Conservation (phyloP, 1,284 basidiomycete genomes). For the Caloboletus firmus region DNA sequence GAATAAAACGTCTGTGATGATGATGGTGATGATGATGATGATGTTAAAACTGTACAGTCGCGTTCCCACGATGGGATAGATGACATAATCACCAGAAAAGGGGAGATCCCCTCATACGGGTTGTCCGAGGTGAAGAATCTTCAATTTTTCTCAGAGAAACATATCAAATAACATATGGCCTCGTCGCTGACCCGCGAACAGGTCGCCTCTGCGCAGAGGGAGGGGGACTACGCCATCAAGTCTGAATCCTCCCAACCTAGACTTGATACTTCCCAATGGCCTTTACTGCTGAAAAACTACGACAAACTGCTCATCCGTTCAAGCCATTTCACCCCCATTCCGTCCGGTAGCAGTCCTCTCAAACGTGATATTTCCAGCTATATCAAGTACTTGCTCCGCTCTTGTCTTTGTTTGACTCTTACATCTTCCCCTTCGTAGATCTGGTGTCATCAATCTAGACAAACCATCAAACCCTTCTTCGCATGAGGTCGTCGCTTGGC, state of each 20-base stretch:
- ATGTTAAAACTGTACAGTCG: constrained; percentile 45
- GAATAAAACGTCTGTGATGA: neutral
- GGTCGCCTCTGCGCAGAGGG: constrained; percentile 68
- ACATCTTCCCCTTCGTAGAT: constrained; percentile 47
- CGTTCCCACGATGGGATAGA: constrained; percentile 17
- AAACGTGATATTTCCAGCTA: constrained; percentile 92
- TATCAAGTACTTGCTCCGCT: constrained; percentile 65
- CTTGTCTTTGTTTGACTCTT: constrained; percentile 8
- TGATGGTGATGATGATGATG: constrained; percentile 3
- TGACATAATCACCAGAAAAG: constrained; percentile 21
- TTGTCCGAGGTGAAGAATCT: neutral
- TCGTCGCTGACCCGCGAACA: constrained; percentile 59
- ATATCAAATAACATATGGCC: constrained; percentile 26
- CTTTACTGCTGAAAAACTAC: constrained; percentile 97
- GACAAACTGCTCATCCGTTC: constrained; percentile 94
- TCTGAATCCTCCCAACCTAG: constrained; percentile 71
- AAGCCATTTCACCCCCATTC: constrained; percentile 98
- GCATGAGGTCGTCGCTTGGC: constrained; percentile 99
- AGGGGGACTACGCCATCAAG: constrained; percentile 84
- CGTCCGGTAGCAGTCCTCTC: constrained; percentile 85
- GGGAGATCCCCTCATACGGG: constrained; percentile 12
- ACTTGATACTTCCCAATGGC: constrained; percentile 97
- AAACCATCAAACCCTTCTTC: constrained; percentile 99
- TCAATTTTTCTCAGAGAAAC: neutral
- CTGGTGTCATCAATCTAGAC: constrained; percentile 98